Evolutionary conservation across 1,139 yeast genomes (phyloP), one percentile per base, ranked within the genome.

Genomic region (Zygosaccharomyces pseudobailii): DNA sequence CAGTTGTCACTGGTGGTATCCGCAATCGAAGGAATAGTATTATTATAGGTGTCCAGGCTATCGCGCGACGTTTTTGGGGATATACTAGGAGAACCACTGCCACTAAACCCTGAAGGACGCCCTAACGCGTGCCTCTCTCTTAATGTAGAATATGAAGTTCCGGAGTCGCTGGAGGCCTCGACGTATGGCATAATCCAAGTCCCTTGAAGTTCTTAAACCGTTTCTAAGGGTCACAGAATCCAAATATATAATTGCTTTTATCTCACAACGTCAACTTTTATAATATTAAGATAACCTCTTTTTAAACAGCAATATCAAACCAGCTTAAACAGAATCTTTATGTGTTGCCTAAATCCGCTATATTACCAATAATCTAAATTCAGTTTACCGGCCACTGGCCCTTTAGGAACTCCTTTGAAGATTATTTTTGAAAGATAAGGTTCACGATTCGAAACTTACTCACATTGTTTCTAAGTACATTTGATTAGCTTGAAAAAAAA

Each of bases 141-240:
- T 38, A 52, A 48, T 30, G 38, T 44, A 6, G 46, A 43, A 31
- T 45, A 38, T 13, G 23, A 21, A 27, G 31, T 38, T 9, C 33
- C 33, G 13, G 57, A 54, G 34, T 43, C 42, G 33, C 44, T 43
- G 6, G 53, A 50, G 25, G 56, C 55, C 19, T 54, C 57, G 36
- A 55, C 49, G 43, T 51, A 56, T 40, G 59, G 59, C 57, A 52
- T 48, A 31, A 25, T 39, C 33, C 33, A 7, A n/a, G 33, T 30
- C 33, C 6, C 33, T 30, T n/a, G 19, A n/a, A 30, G 13, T 30
- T 6, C 19, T n/a, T 30, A 30, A 30, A 30, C 6, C 33, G 7
- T 6, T n/a, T n/a, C 17, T 6, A 30, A n/a, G 6, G 33, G 33
- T 30, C 33, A 30, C 33, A 30, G 36, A 39, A 30, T 37, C 10